Conservation (phyloP, 148 eudicot genomes). For the Talinum fruticosum region DNA sequence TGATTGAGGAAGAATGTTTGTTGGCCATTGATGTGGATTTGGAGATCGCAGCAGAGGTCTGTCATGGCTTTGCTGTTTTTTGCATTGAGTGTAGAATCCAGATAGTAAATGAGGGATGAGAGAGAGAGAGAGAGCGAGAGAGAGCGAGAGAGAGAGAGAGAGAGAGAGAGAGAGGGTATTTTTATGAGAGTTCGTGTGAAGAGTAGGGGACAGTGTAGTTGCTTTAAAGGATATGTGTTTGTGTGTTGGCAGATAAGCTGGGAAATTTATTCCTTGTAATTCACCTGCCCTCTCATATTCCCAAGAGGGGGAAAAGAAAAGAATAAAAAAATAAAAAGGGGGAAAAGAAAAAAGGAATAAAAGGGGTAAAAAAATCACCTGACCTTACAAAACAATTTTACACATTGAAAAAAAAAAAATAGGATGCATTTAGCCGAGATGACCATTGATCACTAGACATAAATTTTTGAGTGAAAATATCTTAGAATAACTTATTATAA, state of each 20-base stretch:
- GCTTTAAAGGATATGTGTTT: not conserved
- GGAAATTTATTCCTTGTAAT: not conserved
- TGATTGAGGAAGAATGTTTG: conserved; percentile 65
- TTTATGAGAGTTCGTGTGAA: conserved; percentile 7
- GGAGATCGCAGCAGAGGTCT: conserved; percentile 51
- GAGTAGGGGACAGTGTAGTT: not conserved
- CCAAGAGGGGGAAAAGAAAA: too few relatives aligned
- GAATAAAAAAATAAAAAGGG: not conserved
- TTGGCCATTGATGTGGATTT: conserved; percentile 58
- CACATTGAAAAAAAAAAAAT: too few relatives aligned
- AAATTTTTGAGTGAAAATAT: too few relatives aligned
- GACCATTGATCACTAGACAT: too few relatives aligned
- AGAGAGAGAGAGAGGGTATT: not conserved
- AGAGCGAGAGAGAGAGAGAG: not conserved
- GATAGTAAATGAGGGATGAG: not conserved
- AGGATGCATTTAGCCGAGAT: too few relatives aligned
- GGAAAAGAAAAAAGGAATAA: not conserved
- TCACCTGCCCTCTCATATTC: not conserved
- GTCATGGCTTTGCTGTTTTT: conserved; percentile 26
- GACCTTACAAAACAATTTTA: too few relatives aligned
- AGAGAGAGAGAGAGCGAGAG: not conserved
- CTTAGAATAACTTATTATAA: too few relatives aligned
- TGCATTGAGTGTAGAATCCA: conserved; percentile 19
- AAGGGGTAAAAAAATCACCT: too few relatives aligned
- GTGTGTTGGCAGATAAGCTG: not conserved